Evolutionary conservation across 2,329 filamentous ascomycete species (phyloP), one percentile per base, ranked within the genome.

Genomic region (Fusarium sambucinum): DNA sequence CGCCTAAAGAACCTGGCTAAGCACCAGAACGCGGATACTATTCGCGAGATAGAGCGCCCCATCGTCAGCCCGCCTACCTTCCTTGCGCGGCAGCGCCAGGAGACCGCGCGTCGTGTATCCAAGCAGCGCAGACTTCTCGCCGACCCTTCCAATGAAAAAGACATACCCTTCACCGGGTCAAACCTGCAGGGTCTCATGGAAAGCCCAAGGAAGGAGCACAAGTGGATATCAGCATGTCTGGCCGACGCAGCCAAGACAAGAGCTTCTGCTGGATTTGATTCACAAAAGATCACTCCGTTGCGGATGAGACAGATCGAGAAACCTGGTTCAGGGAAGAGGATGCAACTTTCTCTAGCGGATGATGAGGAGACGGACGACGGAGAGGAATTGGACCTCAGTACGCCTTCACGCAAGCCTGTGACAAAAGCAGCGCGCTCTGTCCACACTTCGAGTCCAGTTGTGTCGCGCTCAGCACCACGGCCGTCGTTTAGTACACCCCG

Each of bases 1-100:
- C 86, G 89, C 6, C 84, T 92, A 44, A 91, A 90, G 76, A 79
- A 81, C 33, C 79, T 82, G 35, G 86, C 88, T 5, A 85, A 82
- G 66, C 75, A 81, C 12, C 83, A 85, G 50, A 89, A 89, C 66
- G 84, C 84, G 1, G 82, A 82, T 21, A 78, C 81, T 12, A 86
- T 87, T 61, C 78, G 75, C 21, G 78, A 81, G 59, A 85, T 88
- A 48, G 83, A 85, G 38, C 80, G 86, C 10, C 86, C 86, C 3
- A 82, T 86, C 12, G 80, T 84, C 1, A 80, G 80, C 1, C 73
- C 73, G 27, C 77, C 70, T n/a, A 78, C 77, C 7, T 32, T 59
- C 10, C 59, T 74, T 16, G 69, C 74, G 1, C 70, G 63, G 11
- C 63, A 71, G 35, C 71, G 75, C 4, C 65, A 59, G 12, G 74